Conservation (phyloP, 108 stramenopile species). For the Aureococcus anophagefferens region DNA sequence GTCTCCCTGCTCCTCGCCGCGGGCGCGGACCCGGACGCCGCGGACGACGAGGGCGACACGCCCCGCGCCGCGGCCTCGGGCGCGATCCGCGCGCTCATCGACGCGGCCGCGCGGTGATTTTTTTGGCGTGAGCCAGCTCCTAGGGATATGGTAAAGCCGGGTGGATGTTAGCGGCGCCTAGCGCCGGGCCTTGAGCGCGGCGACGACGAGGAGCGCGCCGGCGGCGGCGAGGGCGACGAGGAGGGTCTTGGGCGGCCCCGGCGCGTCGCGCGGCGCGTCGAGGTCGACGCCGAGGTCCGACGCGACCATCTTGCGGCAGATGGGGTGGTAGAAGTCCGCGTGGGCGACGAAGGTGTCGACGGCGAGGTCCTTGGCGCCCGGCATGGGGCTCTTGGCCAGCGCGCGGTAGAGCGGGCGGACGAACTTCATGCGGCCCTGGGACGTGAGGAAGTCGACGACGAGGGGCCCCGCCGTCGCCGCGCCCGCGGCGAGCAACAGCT, state of each 20-base stretch:
- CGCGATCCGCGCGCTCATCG: too few species aligned
- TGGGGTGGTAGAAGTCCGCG: slow-evolving; percentile 84
- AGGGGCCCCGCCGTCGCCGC: slow-evolving; percentile 56
- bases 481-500: slow-evolving; percentile 57
- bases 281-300: slow-evolving; percentile 37
- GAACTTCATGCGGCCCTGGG: slow-evolving; percentile 98
- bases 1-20: slow-evolving; percentile 9
- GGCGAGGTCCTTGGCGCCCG: slow-evolving; percentile 49
- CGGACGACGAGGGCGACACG: neutral
- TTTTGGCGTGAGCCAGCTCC: too few species aligned
- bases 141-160: too few species aligned
- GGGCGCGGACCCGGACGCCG: neutral
- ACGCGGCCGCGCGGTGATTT: too few species aligned
- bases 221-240: neutral
- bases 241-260: neutral
- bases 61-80: neutral
- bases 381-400: slow-evolving; percentile 52
- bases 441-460: slow-evolving; percentile 72
- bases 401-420: slow-evolving; percentile 80
- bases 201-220: neutral
- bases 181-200: neutral
- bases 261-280: neutral
- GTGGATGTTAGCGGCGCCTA: too few species aligned
- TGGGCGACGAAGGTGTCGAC: slow-evolving; percentile 65
- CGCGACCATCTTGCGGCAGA: slow-evolving; percentile 82